Base-by-base conservation (phyloP, 306 rosid genomes). In the Neltuma alba region DNA sequence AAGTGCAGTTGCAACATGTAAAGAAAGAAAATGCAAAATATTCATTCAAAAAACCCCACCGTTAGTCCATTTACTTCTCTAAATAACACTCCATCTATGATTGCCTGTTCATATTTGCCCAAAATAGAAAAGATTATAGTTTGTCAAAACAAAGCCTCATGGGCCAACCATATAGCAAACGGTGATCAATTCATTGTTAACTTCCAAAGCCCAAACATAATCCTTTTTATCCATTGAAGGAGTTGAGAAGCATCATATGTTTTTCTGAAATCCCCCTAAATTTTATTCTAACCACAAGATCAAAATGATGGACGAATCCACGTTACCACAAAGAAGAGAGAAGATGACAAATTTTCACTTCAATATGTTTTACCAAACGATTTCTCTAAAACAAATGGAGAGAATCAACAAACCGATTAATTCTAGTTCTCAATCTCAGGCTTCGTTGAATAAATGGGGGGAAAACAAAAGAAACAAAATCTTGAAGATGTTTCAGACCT, bases 131-230 rank as follows among this genome's bases (percentile, higher is more conserved):
- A 47, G 7, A n/a, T 33, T n/a, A 16, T 9, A 62, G 40, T 38
- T 52, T 81, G 9, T 62, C 80, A 77, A 57, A 45, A 68, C 25
- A 33, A 33, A 70, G 79, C 16, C 66, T 21, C 28, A 30, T 25
- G 6, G 58, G 58, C 16, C 25, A 55, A 23, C 27, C 9, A 14
- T 14, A 70, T 41, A 38, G 27, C 36, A 70, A 52, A 75, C 54
- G 34, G 71, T 78, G 75, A 55, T 60, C 42, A 57, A 63, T 81
- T 75, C 80, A 47, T 38, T 48, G 8, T 0, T 16, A 36, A 50
- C 7, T 70, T 52, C 70, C 3, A 41, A 60, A 38, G 16, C 62
- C 30, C 54, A 60, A 65, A 16, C 76, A 58, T 13, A 37, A 28
- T 70, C 48, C 40, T 20, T 30, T 66, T 64, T 21, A 78, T 77